phyloP scores from a whole-genome alignment of 208 protist genomes.

The Crithidia bombi region DNA sequence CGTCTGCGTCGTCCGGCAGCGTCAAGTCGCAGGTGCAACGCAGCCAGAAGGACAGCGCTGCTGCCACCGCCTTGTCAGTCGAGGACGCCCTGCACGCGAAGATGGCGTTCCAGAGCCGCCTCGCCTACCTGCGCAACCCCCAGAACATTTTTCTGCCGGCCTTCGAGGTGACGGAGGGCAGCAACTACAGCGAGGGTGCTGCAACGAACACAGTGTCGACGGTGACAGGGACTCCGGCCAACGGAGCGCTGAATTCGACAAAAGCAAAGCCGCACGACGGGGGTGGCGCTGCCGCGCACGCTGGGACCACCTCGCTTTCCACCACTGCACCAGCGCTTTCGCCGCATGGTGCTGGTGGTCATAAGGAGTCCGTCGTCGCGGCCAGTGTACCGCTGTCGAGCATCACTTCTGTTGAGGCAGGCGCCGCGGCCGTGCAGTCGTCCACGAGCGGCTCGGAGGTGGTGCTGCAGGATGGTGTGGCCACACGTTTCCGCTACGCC shows the following conservation, averaged over 20 bases:
- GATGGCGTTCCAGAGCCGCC: slow-evolving; percentile 48
- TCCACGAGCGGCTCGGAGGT: slow-evolving; percentile 4
- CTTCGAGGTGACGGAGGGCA: slow-evolving; percentile 30
- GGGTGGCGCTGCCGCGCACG: slow-evolving; percentile 3
- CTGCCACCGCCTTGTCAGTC: slow-evolving; percentile 22
- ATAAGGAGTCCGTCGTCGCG: slow-evolving; percentile 5
- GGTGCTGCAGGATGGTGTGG: slow-evolving; percentile 42
- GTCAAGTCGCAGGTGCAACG: slow-evolving; percentile 13
- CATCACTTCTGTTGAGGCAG: background rate
- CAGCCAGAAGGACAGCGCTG: slow-evolving; percentile 25
- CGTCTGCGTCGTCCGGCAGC: background rate
- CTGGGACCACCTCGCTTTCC: background rate
- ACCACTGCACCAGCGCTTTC: background rate
- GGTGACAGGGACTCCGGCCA: background rate
- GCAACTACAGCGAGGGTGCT: slow-evolving; percentile 1
- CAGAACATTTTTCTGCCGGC: slow-evolving; percentile 50
- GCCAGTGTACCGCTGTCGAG: background rate
- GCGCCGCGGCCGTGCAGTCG: background rate
- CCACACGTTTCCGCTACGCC: slow-evolving; percentile 52
- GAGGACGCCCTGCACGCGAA: slow-evolving; percentile 54
- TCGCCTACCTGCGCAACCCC: slow-evolving; percentile 69
- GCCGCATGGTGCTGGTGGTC: background rate
- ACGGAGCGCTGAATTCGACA: background rate
- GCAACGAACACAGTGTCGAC: background rate
- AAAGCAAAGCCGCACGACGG: slow-evolving; percentile 1